Conservation (phyloP, 2,329 filamentous ascomycete genomes). For the Hymenoscyphus occultus region DNA sequence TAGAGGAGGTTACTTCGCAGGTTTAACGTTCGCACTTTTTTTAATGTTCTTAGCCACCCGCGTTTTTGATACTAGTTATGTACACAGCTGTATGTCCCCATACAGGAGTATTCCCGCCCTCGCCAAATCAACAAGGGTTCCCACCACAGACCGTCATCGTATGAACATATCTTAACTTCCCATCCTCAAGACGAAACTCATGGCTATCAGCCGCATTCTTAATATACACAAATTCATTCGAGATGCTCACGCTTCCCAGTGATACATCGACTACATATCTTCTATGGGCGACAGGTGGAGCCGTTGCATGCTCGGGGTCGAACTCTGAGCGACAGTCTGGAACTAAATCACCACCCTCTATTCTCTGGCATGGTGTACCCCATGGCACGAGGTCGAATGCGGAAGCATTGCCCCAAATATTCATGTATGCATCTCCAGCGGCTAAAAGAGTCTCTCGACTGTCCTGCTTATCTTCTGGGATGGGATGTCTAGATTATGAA, state of each 20-base stretch:
- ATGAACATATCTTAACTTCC: conserved; percentile 22
- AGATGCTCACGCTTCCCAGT: conserved; percentile 20
- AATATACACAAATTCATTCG: conserved; percentile 21
- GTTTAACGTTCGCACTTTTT: too few species aligned
- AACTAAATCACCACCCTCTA: conserved; percentile 18
- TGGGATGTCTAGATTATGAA: conserved; percentile 6
- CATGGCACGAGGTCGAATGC: conserved; percentile 14
- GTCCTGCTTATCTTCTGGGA: conserved; percentile 17
- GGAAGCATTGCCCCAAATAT: conserved; percentile 13
- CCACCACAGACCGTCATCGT: conserved; percentile 23
- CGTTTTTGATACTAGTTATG: too few species aligned
- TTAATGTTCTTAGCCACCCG: too few species aligned
- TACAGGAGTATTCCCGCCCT: too few species aligned
- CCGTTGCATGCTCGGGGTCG: conserved; percentile 12
- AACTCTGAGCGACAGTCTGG: conserved; percentile 12
- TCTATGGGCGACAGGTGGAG: conserved; percentile 9
- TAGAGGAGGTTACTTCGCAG: too few species aligned
- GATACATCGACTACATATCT: conserved; percentile 23
- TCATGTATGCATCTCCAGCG: conserved; percentile 20
- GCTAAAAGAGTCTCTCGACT: conserved; percentile 17
- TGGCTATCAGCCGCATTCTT: conserved; percentile 22
- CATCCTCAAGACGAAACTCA: conserved; percentile 19
- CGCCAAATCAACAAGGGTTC: conserved; percentile 10
- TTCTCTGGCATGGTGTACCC: conserved; percentile 16
- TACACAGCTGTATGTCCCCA: too few species aligned